These are phyloP conservation scores for Neurospora hispaniola DNA, from an alignment of 495 filamentous ascomycete genomes.

Conservation along the genomic window DNA sequence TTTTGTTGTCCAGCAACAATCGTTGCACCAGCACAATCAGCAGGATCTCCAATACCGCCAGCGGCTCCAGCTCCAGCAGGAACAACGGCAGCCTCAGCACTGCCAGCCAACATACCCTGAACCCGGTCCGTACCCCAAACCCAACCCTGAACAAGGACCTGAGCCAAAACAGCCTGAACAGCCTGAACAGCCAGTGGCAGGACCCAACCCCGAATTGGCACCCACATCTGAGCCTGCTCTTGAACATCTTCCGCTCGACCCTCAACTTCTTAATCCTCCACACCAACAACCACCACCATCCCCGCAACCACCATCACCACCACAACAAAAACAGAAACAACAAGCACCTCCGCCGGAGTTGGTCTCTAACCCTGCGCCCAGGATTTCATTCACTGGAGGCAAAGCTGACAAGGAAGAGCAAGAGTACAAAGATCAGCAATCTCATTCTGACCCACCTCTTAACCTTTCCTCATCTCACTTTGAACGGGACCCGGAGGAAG, in stretches of 20 bases:
- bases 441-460: not conserved
- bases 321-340: not conserved
- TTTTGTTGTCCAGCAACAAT: not conserved
- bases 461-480: not conserved
- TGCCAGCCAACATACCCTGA: not conserved
- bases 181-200: slow-evolving; percentile 7
- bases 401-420: not conserved
- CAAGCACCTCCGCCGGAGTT: not conserved
- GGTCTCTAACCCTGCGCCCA: not conserved
- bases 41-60: slow-evolving; percentile 1
- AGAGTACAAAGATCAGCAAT: not conserved
- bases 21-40: slow-evolving; percentile 1
- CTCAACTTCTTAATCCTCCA: not conserved
- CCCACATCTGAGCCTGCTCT: slow-evolving; percentile 1
- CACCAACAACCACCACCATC: not conserved
- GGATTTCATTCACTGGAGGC: not conserved
- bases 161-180: slow-evolving; percentile 11
- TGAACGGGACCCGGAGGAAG: not conserved
- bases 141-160: slow-evolving; percentile 2
- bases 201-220: slow-evolving; percentile 2
- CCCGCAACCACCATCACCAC: not conserved
- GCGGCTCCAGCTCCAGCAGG: not conserved
- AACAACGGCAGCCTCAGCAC: not conserved
- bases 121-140: not conserved
- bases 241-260: not conserved